Base-by-base conservation (phyloP, 176 grass and related monocot genomes). In the Cenchrus fungigraminus region DNA sequence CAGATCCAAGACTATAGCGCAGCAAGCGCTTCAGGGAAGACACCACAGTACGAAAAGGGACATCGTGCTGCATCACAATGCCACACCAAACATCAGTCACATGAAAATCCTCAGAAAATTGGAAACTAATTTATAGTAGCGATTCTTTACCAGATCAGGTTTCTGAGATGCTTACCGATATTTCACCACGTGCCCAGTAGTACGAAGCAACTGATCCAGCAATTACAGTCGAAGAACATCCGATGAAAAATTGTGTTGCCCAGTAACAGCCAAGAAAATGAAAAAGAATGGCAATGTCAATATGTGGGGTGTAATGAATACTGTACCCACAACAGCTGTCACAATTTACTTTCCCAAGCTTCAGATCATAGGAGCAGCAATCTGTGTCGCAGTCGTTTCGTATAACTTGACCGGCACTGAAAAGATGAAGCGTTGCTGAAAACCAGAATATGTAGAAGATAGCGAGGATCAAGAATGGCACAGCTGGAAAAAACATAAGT, bases 401-500 rank as follows among this genome's bases (percentile, higher is more conserved):
- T 46, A 91, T 67, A 52, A 98, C 84, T 83, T 94, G 87, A 31
- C 93, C 93, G 22, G 93, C 91, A 84, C 93, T 94, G 91, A 95
- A 98, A 65, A 98, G 93, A 88, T 98, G 84, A n/a, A 95, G 89
- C 0, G 85, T 85, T 49, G 96, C 96, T 50, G 91, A 90, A 90
- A 98, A 93, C 96, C 96, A 98, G 83, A 98, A 90, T 83, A 95
- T 87, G 64, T 93, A 98, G 74, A 98, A 94, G 68, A 95, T 89
- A 65, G 96, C 91, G 29, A 98, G 93, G 84, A 91, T 59, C 37
- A 89, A 75, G 53, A 89, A 95, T 65, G 96, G 96, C 68, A 90
- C 73, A 70, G 84, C 58, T 20, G 96, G 96, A 51, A 95, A 95
- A 76, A 92, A 75, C 45, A 98, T 94, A 10, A 98, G 91, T 53